A percentile compares a stretch with the other conserved stretches of the same genome.
phyloP scores from a whole-genome alignment of 495 filamentous ascomycete genomes.

The Hypoxylon subgilvum region DNA sequence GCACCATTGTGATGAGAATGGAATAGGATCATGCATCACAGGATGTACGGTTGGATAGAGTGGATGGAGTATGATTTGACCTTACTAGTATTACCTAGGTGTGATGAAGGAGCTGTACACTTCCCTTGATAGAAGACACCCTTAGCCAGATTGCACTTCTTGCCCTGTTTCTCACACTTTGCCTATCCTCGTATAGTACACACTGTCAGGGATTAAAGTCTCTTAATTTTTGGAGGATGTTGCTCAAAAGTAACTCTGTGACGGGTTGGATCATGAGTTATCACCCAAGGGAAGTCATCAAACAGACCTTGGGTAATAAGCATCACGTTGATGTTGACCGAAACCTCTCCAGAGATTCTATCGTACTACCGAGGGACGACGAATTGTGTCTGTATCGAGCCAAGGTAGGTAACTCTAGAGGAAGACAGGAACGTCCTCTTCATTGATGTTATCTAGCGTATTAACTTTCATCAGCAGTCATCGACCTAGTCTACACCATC shows the following conservation, averaged over 20 bases:
- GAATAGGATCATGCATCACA: no score
- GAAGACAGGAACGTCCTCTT: no score
- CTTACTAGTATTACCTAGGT: no score
- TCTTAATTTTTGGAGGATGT: constrained; percentile 16
- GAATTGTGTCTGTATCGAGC: no score
- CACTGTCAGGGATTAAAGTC: constrained; percentile 4
- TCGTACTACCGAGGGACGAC: constrained; percentile 26
- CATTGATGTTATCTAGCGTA: neutral
- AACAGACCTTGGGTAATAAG: constrained; percentile 6
- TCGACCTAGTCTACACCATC: constrained; percentile 15
- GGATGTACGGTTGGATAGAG: no score
- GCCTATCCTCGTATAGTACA: constrained; percentile 16
- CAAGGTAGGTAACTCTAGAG: no score
- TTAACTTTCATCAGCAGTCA: neutral
- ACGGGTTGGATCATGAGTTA: constrained; percentile 24
- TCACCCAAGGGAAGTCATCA: constrained; percentile 20
- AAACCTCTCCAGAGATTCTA: constrained; percentile 19
- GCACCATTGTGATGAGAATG: constrained; percentile 12
- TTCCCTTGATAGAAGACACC: no score
- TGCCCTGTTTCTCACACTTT: no score
- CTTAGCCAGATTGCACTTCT: no score
- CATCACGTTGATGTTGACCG: constrained; percentile 23
- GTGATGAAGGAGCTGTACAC: no score
- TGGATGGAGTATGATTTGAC: no score
- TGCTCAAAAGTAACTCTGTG: constrained; percentile 18